These are phyloP conservation scores for Fusarium continuum DNA, from an alignment of 2,329 filamentous ascomycete genomes.

Conservation along the genomic window DNA sequence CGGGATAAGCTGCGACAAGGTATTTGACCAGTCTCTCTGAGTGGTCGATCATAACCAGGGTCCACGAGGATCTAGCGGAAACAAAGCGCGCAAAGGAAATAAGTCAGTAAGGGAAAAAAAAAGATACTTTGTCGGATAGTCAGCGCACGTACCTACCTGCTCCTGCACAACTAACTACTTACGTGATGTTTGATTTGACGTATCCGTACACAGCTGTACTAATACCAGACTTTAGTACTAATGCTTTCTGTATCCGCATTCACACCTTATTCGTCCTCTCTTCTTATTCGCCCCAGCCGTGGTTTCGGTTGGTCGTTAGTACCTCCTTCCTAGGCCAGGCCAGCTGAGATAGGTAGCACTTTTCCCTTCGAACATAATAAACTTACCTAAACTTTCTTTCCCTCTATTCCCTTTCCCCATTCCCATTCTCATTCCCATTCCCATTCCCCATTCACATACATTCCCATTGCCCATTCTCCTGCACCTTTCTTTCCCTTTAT, in stretches of 20 bases:
- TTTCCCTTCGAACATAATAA: slow-evolving; percentile 14
- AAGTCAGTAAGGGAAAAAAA: slow-evolving; percentile 3
- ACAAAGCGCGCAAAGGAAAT: slow-evolving; percentile 24
- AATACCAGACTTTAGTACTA: slow-evolving; percentile 30
- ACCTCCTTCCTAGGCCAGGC: slow-evolving; percentile 18
- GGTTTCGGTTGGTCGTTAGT: slow-evolving; percentile 37
- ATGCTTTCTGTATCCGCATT: slow-evolving; percentile 32
- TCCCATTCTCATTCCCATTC: slow-evolving; percentile 21
- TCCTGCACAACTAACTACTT: slow-evolving; percentile 26
- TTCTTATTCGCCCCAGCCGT: slow-evolving; percentile 27
- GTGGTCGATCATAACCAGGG: slow-evolving; percentile 31
- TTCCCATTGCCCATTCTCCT: slow-evolving; percentile 3
- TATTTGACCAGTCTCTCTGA: slow-evolving; percentile 6
- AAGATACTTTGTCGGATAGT: slow-evolving; percentile 23
- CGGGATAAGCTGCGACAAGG: slow-evolving; percentile 11
- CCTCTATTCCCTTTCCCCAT: slow-evolving; percentile 21
- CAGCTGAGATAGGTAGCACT: slow-evolving; percentile 27
- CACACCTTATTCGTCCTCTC: slow-evolving; percentile 28
- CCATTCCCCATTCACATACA: slow-evolving; percentile 11
- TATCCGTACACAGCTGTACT: slow-evolving; percentile 17
- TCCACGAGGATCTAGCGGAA: slow-evolving; percentile 23
- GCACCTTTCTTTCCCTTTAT: slow-evolving; percentile 3
- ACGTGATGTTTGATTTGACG: slow-evolving; percentile 17
- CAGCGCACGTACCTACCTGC: slow-evolving; percentile 7
- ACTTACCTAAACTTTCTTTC: slow-evolving; percentile 32